Percentiles rank a stretch among this genome's conserved stretches.
Conservation (phyloP, 1,284 basidiomycete genomes). For the Trametes hirsuta region DNA sequence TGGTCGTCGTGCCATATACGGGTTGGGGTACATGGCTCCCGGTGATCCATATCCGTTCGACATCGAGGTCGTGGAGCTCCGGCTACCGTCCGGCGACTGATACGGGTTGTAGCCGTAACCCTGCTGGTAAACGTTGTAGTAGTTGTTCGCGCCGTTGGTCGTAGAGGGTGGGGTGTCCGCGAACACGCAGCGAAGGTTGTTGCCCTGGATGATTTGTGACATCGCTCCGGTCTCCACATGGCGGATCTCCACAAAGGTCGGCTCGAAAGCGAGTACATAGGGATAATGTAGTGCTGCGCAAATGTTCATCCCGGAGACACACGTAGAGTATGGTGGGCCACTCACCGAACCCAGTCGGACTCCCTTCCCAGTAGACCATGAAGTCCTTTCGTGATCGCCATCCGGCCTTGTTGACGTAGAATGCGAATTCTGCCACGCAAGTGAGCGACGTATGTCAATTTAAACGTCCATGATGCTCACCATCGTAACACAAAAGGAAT, state of each 20-base stretch:
- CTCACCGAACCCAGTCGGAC: constrained; percentile 91
- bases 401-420: constrained; percentile 98
- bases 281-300: constrained; percentile 89
- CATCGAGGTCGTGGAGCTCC: constrained; percentile 14
- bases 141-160: constrained; percentile 46
- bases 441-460: constrained; percentile 5
- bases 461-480: constrained; percentile 48
- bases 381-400: constrained; percentile 90
- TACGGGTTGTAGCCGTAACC: constrained; percentile 43
- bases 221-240: constrained; percentile 93
- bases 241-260: constrained; percentile 95
- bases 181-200: constrained; percentile 87
- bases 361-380: constrained; percentile 97
- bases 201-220: constrained; percentile 95
- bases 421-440: constrained; percentile 83
- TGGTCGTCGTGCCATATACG: constrained; percentile 45
- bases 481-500: constrained; percentile 97
- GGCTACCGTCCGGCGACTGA: constrained; percentile 23
- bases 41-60: constrained; percentile 46
- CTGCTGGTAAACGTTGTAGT: constrained; percentile 38
- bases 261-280: constrained; percentile 96
- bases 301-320: background rate
- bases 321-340: background rate
- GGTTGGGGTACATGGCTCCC: constrained; percentile 40
- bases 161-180: constrained; percentile 93